These are phyloP conservation scores for Tylopilus cervinicoccineus DNA, from an alignment of 768 basidiomycete species.

Conservation along the genomic window DNA sequence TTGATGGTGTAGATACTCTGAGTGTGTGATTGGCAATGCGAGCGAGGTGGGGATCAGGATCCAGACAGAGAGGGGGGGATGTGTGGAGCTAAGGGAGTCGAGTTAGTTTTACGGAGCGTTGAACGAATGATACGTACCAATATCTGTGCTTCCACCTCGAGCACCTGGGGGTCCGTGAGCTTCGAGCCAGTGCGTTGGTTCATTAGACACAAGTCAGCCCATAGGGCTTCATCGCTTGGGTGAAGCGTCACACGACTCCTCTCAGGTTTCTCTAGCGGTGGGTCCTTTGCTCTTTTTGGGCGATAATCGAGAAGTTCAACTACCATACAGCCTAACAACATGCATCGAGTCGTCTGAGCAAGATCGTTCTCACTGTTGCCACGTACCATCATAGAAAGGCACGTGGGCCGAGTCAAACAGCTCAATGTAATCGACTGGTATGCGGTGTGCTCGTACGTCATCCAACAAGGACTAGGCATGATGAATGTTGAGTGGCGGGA, in stretches of 20 bases:
- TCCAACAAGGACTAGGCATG: conserved; percentile 65
- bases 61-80: conserved; percentile 70
- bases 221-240: conserved; percentile 73
- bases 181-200: conserved; percentile 53
- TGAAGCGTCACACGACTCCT: conserved; percentile 71
- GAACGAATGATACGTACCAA: conserved; percentile 43
- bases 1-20: conserved; percentile 68
- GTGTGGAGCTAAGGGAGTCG: conserved; percentile 56
- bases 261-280: conserved; percentile 54
- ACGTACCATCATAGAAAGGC: conserved; percentile 80
- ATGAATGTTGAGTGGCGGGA: conserved; percentile 5
- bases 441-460: conserved; percentile 76
- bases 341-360: conserved; percentile 1
- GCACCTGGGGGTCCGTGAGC: conserved; percentile 69
- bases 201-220: conserved; percentile 72
- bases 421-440: conserved; percentile 83
- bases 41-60: conserved; percentile 73
- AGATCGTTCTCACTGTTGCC: not conserved
- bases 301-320: conserved; percentile 81
- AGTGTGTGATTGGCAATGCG: conserved; percentile 73
- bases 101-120: conserved; percentile 3
- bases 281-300: conserved; percentile 53
- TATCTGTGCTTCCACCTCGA: conserved; percentile 71
- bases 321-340: conserved; percentile 67
- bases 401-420: conserved; percentile 69